These are phyloP conservation scores for Allium cepa DNA, from an alignment of 106 monocot genomes.

Conservation along the genomic window DNA sequence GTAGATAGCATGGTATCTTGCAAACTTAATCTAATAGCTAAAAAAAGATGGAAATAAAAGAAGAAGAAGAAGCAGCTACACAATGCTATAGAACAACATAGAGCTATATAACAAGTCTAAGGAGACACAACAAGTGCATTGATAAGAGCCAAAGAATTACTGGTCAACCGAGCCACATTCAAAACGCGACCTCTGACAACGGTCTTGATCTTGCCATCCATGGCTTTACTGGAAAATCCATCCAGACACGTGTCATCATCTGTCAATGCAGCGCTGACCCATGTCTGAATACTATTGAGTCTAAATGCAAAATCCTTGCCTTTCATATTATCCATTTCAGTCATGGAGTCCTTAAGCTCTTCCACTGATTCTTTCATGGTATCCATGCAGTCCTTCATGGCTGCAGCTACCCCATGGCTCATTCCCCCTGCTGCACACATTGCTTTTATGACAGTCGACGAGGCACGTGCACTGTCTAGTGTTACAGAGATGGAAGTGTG, in stretches of 20 bases:
- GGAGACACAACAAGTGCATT: conserved; percentile 11
- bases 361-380: conserved; percentile 12
- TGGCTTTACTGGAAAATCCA: conserved; percentile 16
- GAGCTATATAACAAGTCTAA: too few species aligned
- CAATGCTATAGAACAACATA: too few species aligned
- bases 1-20: too few species aligned
- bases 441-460: not conserved
- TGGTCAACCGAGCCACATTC: conserved; percentile 26
- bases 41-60: too few species aligned
- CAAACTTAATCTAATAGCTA: too few species aligned
- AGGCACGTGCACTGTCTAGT: conserved; percentile 9
- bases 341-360: conserved; percentile 19
- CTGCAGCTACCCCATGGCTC: conserved; percentile 2
- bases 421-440: conserved; percentile 1
- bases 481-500: conserved; percentile 15
- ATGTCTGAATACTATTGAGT: conserved; percentile 33
- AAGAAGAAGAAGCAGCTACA: too few species aligned
- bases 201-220: conserved; percentile 11
- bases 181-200: conserved; percentile 16
- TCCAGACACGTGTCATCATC: conserved; percentile 44
- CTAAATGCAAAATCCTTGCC: conserved; percentile 9
- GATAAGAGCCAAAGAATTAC: conserved; percentile 34
- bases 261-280: conserved; percentile 48
- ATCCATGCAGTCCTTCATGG: conserved; percentile 9
- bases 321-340: conserved; percentile 11